Evolutionary conservation across 306 rosid genomes (phyloP), one percentile per base, ranked within the genome.

Genomic region (Prunus salicina): DNA sequence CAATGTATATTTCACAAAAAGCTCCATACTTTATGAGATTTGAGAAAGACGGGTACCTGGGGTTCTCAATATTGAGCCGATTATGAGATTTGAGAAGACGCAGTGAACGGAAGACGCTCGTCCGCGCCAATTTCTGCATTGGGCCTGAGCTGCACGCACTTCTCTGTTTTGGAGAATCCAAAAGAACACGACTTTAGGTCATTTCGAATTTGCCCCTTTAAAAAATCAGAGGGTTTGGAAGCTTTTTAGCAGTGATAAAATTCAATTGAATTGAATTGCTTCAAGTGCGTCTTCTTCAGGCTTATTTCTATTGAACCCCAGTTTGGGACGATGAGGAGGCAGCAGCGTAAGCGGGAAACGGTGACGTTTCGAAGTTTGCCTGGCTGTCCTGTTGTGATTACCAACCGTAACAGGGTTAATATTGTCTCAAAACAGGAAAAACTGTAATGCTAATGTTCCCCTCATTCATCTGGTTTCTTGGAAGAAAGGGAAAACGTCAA

Each of bases 61-160:
- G 65, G 25, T 7, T n/a, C 55, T 77, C 74, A 67, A 71, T 72
- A 43, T 66, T 81, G 32, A 67, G 30, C 24, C 73, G 80, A 27
- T 53, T 66, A 53, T 79, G 77, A 55, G 72, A 72, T 73, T 74
- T 82, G 28, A 72, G 58, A 51, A 79, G 84, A 52, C 79, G 25
- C 30, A 22, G 66, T 12, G 85, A 57, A 18, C 82, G 67, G 25
- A 86, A 81, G 67, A 79, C 76, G 80, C 88, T 85, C 77, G 72
- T 49, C 64, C 61, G 34, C 82, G 78, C 79, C 69, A 78, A 53
- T 18, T 27, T 73, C 60, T 73, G 77, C 77, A 73, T 73, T 60
- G 67, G 25, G 68, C 13, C 27, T 45, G 41, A 72, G 67, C 20
- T 57, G 18, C 15, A 28, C 32, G 74, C n/a, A 20, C 3, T 70